Evolutionary conservation across 1,284 basidiomycete species (phyloP).

Genomic region (Ustilago crameri): DNA sequence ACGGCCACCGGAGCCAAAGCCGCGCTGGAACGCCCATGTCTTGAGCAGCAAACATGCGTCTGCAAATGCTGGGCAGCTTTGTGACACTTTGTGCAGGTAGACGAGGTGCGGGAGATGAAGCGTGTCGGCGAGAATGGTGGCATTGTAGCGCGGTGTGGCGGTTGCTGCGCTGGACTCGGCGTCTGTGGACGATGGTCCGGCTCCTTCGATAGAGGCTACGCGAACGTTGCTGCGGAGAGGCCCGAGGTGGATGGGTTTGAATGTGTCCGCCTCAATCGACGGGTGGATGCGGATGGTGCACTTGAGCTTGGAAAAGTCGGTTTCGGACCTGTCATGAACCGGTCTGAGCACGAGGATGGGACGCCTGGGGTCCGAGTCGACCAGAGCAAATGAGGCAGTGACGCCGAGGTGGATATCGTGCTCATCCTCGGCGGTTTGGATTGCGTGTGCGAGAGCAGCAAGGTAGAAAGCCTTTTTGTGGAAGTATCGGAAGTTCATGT

Average conservation of each 20-base stretch:
- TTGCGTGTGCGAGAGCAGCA: slow-evolving; percentile 78
- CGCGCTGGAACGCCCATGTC: slow-evolving; percentile 89
- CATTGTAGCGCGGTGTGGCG: slow-evolving; percentile 82
- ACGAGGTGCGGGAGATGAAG: slow-evolving; percentile 78
- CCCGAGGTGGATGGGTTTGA: slow-evolving; percentile 75
- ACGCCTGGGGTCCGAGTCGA: slow-evolving; percentile 76
- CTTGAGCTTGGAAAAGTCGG: slow-evolving; percentile 78
- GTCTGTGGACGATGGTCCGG: slow-evolving; percentile 12
- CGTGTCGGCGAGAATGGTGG: slow-evolving; percentile 76
- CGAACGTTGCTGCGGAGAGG: slow-evolving; percentile 74
- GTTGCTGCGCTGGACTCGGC: slow-evolving; percentile 25
- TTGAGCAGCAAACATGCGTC: slow-evolving; percentile 84
- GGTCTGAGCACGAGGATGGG: slow-evolving; percentile 77
- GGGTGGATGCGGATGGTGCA: slow-evolving; percentile 81
- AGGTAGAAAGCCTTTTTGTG: slow-evolving; percentile 93
- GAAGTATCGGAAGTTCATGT: slow-evolving; percentile 87
- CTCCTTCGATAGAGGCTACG: slow-evolving; percentile 25
- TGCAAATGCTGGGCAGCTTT: slow-evolving; percentile 75
- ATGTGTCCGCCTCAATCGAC: slow-evolving; percentile 75
- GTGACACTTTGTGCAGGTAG: slow-evolving; percentile 76
- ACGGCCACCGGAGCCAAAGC: slow-evolving; percentile 73
- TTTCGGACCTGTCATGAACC: slow-evolving; percentile 72
- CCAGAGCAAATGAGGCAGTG: slow-evolving; percentile 75
- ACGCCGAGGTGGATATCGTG: slow-evolving; percentile 71
- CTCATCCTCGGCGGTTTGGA: slow-evolving; percentile 68